A percentile compares a stretch with the other conserved stretches of the same genome.
phyloP scores from a whole-genome alignment of 495 filamentous ascomycete species.

The Rostrohypoxylon terebratum region DNA sequence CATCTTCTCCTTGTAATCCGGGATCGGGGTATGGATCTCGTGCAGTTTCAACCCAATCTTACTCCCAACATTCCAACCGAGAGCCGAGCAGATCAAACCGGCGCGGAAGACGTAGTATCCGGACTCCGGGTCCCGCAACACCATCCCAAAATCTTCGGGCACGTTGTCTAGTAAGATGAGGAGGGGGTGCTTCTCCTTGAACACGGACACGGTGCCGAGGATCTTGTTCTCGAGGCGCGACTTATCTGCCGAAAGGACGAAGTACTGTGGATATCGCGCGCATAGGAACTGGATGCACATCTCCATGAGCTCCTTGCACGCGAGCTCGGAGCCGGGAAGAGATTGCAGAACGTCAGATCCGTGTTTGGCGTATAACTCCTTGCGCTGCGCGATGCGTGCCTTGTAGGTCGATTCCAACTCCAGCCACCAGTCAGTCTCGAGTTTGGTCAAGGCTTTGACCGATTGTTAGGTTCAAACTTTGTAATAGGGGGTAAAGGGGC shows the following conservation, averaged over 20 bases:
- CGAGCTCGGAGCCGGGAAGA: constrained; percentile 83
- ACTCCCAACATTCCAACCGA: constrained; percentile 83
- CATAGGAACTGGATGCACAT: constrained; percentile 84
- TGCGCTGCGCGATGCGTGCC: constrained; percentile 75
- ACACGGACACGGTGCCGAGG: constrained; percentile 70
- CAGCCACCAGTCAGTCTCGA: constrained; percentile 91
- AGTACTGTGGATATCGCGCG: constrained; percentile 83
- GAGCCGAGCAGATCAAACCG: constrained; percentile 79
- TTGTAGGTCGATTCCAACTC: constrained; percentile 85
- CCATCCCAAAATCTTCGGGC: constrained; percentile 89
- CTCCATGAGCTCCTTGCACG: constrained; percentile 92
- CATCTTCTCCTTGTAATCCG: constrained; percentile 94
- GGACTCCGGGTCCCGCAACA: constrained; percentile 75
- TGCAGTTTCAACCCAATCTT: constrained; percentile 80
- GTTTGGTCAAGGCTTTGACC: constrained; percentile 74
- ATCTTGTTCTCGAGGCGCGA: constrained; percentile 77
- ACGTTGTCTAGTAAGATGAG: constrained; percentile 82
- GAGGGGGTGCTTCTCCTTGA: constrained; percentile 74
- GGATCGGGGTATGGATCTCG: constrained; percentile 81
- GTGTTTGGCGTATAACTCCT: constrained; percentile 72
- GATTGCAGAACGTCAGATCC: constrained; percentile 73
- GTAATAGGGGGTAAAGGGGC: not conserved
- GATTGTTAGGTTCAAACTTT: constrained; percentile 5
- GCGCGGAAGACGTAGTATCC: constrained; percentile 83
- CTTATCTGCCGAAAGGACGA: constrained; percentile 70